Base-by-base conservation (phyloP, 768 basidiomycete species). In the Cubamyces sp. region DNA sequence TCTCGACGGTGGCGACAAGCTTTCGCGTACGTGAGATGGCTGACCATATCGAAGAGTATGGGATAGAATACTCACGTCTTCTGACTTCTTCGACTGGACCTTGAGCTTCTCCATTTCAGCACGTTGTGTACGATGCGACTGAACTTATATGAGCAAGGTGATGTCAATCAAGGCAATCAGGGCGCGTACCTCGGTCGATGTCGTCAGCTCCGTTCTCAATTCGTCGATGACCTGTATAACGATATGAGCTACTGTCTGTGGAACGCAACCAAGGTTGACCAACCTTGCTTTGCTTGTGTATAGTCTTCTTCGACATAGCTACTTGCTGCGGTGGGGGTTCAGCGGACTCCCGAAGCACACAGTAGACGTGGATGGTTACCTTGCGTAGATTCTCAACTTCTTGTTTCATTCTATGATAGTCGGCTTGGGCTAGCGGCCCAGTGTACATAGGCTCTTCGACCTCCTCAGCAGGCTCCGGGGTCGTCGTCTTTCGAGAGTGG, bases 101-200 rank as follows among this genome's bases (percentile, higher is more conserved):
- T 84, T 86, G 64, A 86, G 75, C 5, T 64, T 58, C 50, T 88
- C 86, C 5, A 87, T 68, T 65, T 91, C 87, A 37, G 77, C 80
- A 3, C 28, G 25, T n/a, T 70, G 65, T 6, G 68, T 68, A 18
- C 64, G 50, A 21, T 66, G 58, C 16, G 66, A 64, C 72, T 74
- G 43, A 0, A 18, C n/a, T 14, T 8, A 7, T 14, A 40, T 66
- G 21, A 62, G 45, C 15, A 54, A 3, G n/a, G 23, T 19, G 30
- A 18, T 16, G 45, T n/a, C 19, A 47, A 25, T 14, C 5, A 6
- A 12, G 26, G 14, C 5, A 16, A 23, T 14, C 52, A 16, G 19
- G 25, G 6, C 8, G 23, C 68, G 3, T 28, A 74, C 72, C 64
- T 69, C 68, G 16, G 62, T 57, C 19, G 65, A 28, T 23, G 41